These are phyloP conservation scores for Neurospora sp. DNA, from an alignment of 495 filamentous ascomycete genomes.

Conservation along the genomic window DNA sequence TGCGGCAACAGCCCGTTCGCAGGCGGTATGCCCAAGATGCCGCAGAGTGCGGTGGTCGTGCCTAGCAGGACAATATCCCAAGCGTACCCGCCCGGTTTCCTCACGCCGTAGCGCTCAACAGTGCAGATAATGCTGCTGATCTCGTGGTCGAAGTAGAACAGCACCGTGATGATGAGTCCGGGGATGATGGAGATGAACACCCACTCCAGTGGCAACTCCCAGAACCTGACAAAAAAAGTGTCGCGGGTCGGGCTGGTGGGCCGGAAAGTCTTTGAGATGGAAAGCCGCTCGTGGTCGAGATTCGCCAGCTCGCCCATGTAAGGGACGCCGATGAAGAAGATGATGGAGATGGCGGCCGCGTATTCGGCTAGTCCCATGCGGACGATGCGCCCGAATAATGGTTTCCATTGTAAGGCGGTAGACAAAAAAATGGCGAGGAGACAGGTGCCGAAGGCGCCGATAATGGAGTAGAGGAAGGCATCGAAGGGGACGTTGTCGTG, in stretches of 20 bases:
- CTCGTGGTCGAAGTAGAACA: constrained; percentile 70
- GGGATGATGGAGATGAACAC: constrained; percentile 55
- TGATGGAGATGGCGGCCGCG: constrained; percentile 61
- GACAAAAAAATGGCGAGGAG: constrained; percentile 55
- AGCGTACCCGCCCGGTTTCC: constrained; percentile 57
- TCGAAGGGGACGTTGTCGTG: constrained; percentile 51
- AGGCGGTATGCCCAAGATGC: constrained; percentile 59
- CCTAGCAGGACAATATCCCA: constrained; percentile 62
- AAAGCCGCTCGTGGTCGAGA: constrained; percentile 53
- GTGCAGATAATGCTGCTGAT: constrained; percentile 70
- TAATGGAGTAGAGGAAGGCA: constrained; percentile 60
- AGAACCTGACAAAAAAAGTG: constrained; percentile 57
- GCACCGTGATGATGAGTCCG: constrained; percentile 54
- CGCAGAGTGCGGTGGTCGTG: constrained; percentile 58
- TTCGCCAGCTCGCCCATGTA: constrained; percentile 52
- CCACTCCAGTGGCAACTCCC: constrained; percentile 52
- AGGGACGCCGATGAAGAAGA: constrained; percentile 57
- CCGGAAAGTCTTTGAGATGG: constrained; percentile 46
- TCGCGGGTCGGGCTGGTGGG: constrained; percentile 49
- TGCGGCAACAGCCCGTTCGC: constrained; percentile 62
- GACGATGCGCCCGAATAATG: constrained; percentile 55
- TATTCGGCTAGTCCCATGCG: constrained; percentile 59
- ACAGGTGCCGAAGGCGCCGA: constrained; percentile 60
- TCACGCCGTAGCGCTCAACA: constrained; percentile 53
- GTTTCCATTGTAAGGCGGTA: constrained; percentile 54